Evolutionary conservation across 2,329 filamentous ascomycete genomes (phyloP), one percentile per base, ranked within the genome.

Genomic region (Thelonectria discophora): DNA sequence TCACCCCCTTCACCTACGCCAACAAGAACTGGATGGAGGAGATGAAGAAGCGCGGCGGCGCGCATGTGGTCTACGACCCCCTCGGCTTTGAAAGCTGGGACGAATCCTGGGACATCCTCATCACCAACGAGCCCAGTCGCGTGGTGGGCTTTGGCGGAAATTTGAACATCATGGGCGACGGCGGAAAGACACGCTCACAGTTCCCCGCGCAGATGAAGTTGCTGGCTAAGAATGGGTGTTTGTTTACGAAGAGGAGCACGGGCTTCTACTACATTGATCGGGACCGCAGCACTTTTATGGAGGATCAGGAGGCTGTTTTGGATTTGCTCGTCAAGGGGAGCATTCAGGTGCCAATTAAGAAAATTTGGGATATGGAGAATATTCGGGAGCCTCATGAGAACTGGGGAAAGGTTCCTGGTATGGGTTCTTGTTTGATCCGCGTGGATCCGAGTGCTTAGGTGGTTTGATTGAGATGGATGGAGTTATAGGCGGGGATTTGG

Each of bases 51-150:
- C 65, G 80, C 9, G 82, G 82, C 12, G 82, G 82, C 18, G 81
- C 76, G 0, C 77, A 84, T 54, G 78, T 76, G 18, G 78, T 82
- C 20, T 83, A 81, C 48, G 83, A 84, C 24, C 74, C 82, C 0
- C 77, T 84, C 3, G 82, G 81, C 40, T 83, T 80, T 64, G 80
- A 83, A 62, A 82, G 80, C 61, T 84, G 76, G 66, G 81, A 84
- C 59, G 82, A 84, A 65, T 81, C 78, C 11, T 84, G 76, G 73
- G 71, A 73, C 3, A 81, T 84, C 40, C 73, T 84, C 17, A 67
- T 59, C 27, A 57, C 54, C 13, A 45, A 70, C 4, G 64, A 73
- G 5, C 72, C 68, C n/a, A 81, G 80, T 15, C 71, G 77, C 37
- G 68, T 81, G 3, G 75, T 81, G 1, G 78, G 72, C 1, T 81